These are phyloP conservation scores for Austroboletus niveus DNA, from an alignment of 1,284 basidiomycete genomes.

Conservation along the genomic window DNA sequence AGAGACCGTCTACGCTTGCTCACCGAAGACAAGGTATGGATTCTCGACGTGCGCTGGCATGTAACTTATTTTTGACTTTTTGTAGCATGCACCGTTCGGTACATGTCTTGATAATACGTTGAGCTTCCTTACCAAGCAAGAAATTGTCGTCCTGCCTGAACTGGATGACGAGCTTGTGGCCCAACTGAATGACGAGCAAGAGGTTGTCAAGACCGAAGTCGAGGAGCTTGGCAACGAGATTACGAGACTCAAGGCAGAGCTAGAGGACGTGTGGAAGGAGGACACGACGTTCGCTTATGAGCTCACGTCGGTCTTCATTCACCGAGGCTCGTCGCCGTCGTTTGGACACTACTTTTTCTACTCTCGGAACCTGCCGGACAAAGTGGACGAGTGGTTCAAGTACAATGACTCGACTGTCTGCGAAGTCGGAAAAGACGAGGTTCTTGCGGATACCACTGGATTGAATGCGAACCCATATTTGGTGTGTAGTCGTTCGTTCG, in stretches of 20 bases:
- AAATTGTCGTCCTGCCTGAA: constrained; percentile 40
- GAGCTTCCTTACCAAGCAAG: constrained; percentile 53
- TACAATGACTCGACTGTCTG: constrained; percentile 89
- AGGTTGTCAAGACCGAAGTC: constrained; percentile 58
- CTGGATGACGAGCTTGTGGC: constrained; percentile 54
- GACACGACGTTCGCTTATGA: constrained; percentile 77
- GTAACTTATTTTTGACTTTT: constrained; percentile 1
- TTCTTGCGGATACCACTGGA: constrained; percentile 77
- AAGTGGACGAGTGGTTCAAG: constrained; percentile 88
- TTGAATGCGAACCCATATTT: constrained; percentile 81
- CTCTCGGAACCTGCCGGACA: constrained; percentile 73
- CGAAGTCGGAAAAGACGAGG: constrained; percentile 70
- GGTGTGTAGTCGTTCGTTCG: constrained; percentile 42
- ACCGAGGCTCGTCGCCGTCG: constrained; percentile 81
- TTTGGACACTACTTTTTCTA: constrained; percentile 92
- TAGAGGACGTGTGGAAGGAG: constrained; percentile 80
- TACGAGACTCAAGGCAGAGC: constrained; percentile 58
- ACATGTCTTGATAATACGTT: constrained; percentile 51
- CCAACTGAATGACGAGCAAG: constrained; percentile 53
- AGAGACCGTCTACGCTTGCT: constrained; percentile 68
- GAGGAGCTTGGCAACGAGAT: constrained; percentile 56
- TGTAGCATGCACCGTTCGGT: constrained; percentile 57
- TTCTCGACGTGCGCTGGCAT: constrained; percentile 6
- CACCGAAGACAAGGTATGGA: constrained; percentile 64
- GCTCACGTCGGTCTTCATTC: constrained; percentile 94